phyloP scores from a whole-genome alignment of 495 filamentous ascomycete genomes.

The Penicillium chermesinum region DNA sequence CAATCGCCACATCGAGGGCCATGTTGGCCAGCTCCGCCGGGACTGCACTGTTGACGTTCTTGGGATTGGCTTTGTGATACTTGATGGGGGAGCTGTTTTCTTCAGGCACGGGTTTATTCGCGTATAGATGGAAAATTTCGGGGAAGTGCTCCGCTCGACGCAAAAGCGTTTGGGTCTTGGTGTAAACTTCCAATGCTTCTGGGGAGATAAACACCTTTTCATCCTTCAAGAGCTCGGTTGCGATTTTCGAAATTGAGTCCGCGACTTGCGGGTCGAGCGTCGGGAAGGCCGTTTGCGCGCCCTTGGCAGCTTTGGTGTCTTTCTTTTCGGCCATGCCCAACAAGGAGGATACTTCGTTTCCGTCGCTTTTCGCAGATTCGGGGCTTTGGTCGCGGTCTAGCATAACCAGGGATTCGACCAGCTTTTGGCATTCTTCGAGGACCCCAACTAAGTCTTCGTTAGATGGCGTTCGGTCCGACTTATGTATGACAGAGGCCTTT shows the following conservation, averaged over 20 bases:
- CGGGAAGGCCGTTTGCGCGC: constrained; percentile 3
- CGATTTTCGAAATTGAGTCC: constrained; percentile 46
- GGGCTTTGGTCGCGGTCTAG: constrained; percentile 24
- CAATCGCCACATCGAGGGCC: constrained; percentile 74
- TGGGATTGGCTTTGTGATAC: constrained; percentile 61
- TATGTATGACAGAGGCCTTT: constrained; percentile 24
- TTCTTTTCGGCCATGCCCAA: constrained; percentile 48
- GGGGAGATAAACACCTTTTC: constrained; percentile 79
- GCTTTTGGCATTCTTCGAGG: constrained; percentile 40
- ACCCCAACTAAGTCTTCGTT: constrained; percentile 36
- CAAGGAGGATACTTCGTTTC: constrained; percentile 45
- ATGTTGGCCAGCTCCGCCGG: constrained; percentile 57
- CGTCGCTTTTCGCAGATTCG: constrained; percentile 16
- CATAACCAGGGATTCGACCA: constrained; percentile 33
- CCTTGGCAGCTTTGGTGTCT: constrained; percentile 1
- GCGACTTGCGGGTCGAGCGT: constrained; percentile 24
- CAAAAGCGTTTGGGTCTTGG: constrained; percentile 66
- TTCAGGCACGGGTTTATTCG: constrained; percentile 70
- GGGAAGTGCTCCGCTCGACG: constrained; percentile 68
- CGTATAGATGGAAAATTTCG: constrained; percentile 74
- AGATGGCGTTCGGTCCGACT: constrained; percentile 32
- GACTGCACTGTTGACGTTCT: constrained; percentile 64
- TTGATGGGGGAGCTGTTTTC: constrained; percentile 51
- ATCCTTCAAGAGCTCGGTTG: constrained; percentile 63
- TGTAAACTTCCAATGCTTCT: constrained; percentile 60